Conservation (phyloP, 345 rosid genomes). For the Pugionium dolabratum region DNA sequence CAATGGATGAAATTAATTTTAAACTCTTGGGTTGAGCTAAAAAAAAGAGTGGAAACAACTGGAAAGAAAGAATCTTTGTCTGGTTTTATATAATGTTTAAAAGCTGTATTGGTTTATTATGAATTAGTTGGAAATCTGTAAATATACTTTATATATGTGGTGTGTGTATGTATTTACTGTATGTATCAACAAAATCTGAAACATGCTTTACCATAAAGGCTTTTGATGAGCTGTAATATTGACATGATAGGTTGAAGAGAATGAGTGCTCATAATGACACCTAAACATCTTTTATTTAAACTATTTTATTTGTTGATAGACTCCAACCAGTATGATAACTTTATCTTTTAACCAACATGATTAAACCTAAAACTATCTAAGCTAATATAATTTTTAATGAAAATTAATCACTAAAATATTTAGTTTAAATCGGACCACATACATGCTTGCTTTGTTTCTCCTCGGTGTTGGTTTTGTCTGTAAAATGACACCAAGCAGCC, state of each 20-base stretch:
- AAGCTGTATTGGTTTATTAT: slow-evolving; percentile 29
- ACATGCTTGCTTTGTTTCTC: too few species aligned
- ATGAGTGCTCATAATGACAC: slow-evolving; percentile 41
- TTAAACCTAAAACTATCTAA: too few species aligned
- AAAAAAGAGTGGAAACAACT: background rate
- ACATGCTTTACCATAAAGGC: slow-evolving; percentile 40
- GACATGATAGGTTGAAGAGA: slow-evolving; percentile 28
- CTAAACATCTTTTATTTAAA: slow-evolving; percentile 29
- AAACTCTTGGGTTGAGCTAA: background rate
- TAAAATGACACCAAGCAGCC: too few species aligned
- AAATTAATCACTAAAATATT: too few species aligned
- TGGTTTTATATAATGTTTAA: slow-evolving; percentile 16
- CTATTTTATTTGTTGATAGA: background rate
- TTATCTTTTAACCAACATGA: background rate
- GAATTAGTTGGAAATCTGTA: slow-evolving; percentile 36
- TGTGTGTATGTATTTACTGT: slow-evolving; percentile 11
- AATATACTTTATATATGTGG: background rate
- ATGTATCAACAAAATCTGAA: slow-evolving; percentile 24
- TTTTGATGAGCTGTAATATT: slow-evolving; percentile 35
- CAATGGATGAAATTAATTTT: background rate
- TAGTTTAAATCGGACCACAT: too few species aligned
- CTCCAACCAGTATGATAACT: background rate
- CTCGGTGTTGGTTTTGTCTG: too few species aligned
- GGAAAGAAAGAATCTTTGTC: slow-evolving; percentile 36
- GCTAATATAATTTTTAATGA: too few species aligned